Conservation (phyloP, 2,329 filamentous ascomycete genomes). For the Microthyrium microscopicum region DNA sequence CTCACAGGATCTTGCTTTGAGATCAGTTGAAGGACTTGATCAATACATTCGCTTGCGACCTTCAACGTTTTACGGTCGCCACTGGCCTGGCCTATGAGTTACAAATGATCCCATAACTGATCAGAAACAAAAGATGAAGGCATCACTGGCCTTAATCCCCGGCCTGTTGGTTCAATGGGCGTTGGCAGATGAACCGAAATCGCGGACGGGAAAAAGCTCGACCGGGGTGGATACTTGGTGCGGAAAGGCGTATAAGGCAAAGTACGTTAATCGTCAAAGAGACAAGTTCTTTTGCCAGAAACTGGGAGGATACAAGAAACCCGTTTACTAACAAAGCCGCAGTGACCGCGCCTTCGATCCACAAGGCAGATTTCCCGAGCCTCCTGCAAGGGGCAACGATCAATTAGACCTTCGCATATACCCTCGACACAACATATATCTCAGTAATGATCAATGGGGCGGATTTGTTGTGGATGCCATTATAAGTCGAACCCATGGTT, state of each 20-base stretch:
- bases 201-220: too few species aligned
- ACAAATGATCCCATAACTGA: too few species aligned
- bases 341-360: slow-evolving; percentile 32
- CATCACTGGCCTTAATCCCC: too few species aligned
- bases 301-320: slow-evolving; percentile 3
- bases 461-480: slow-evolving; percentile 27
- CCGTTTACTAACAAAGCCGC: neutral
- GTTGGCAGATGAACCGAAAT: too few species aligned
- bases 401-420: slow-evolving; percentile 28
- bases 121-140: too few species aligned
- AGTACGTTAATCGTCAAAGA: slow-evolving; percentile 14
- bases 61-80: too few species aligned
- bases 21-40: too few species aligned
- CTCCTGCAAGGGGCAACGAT: slow-evolving; percentile 18
- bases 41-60: too few species aligned
- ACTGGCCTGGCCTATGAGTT: too few species aligned
- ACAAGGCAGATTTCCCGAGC: slow-evolving; percentile 29
- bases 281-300: neutral
- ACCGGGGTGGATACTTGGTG: slow-evolving; percentile 31
- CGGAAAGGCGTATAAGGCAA: slow-evolving; percentile 29
- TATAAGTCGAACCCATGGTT: slow-evolving; percentile 23
- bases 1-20: too few species aligned
- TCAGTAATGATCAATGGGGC: slow-evolving; percentile 22
- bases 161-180: too few species aligned
- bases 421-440: slow-evolving; percentile 32